Base-by-base conservation (phyloP, 1,139 yeast genomes). In the Pichia sp. region DNA sequence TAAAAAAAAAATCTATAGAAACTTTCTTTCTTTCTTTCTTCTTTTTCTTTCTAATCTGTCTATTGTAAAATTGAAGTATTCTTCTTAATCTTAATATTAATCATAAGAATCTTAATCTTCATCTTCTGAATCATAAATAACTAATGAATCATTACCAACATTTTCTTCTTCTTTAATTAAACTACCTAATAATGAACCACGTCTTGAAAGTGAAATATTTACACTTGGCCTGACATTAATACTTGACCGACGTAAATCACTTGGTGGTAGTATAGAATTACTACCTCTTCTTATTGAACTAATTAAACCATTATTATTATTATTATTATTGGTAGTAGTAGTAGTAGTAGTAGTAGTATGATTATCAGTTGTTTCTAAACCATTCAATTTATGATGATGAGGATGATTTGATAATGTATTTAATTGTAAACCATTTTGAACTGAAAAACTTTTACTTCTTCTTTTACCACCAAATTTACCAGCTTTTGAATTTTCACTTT, bases 101-200 rank as follows among this genome's bases (percentile, higher is more conserved):
- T 16, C 16, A 16, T 16, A 11, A 33, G 12, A 25, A 9, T 5
- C 20, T 28, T 51, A 49, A 6, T 52, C 51, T 27, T 59, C 59
- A 28, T 55, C 55, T 28, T 57, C 62, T 4, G 56, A 55, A 29
- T 51, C 61, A 9, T 48, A 50, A 11, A 51, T 49, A 3, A 50
- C 58, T 7, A 50, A 42, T 4, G 55, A 48, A 36, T 45, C 45
- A 16, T 49, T 48, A 20, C 37, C 40, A 11, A 44, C 30, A 22
- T 35, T 30, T 6, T 34, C 28, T 35, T 54, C 52, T 26, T 46
- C 53, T 41, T 52, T 54, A 32, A 47, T 48, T 10, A 49, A 41
- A 20, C 45, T 37, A 11, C 49, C 53, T 10, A 50, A 24, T 4
- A 50, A 22, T 4, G 53, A 48, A 3, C 54, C 51, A 22, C 54